A percentile compares a stretch with the other conserved stretches of the same genome.
Conservation (phyloP, 2,329 filamentous ascomycete genomes). For the Botrytis galanthina region DNA sequence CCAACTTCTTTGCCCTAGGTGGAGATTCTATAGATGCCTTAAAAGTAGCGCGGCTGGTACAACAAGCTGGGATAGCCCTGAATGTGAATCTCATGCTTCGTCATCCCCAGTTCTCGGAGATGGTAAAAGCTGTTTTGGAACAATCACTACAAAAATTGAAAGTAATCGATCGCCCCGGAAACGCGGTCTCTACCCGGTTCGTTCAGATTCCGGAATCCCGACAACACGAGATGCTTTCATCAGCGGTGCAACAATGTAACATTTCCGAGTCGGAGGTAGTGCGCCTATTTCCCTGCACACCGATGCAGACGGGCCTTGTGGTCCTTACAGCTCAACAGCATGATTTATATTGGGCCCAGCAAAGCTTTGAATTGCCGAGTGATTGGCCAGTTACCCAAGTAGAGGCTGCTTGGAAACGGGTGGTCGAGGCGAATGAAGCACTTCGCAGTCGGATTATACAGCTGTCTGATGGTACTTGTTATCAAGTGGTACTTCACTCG, state of each 20-base stretch:
- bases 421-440: neutral
- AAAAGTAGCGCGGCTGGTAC: neutral
- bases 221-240: neutral
- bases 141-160: neutral
- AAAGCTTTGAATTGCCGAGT: neutral
- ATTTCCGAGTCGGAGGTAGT: neutral
- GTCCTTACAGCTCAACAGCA: neutral
- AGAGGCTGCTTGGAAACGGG: neutral
- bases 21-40: conserved; percentile 1
- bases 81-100: neutral
- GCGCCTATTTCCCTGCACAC: conserved; percentile 3
- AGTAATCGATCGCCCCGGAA: neutral
- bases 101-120: neutral
- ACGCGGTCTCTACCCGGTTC: neutral
- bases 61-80: neutral
- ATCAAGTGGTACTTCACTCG: neutral
- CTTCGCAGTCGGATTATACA: neutral
- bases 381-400: neutral
- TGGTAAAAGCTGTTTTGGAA: neutral
- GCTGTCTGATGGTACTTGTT: neutral
- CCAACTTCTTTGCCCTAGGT: conserved; percentile 1
- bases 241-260: neutral
- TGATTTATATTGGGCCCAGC: neutral
- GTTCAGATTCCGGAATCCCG: neutral
- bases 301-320: neutral